phyloP scores from a whole-genome alignment of 495 filamentous ascomycete species.

The Friedmanniomyces simplex region DNA sequence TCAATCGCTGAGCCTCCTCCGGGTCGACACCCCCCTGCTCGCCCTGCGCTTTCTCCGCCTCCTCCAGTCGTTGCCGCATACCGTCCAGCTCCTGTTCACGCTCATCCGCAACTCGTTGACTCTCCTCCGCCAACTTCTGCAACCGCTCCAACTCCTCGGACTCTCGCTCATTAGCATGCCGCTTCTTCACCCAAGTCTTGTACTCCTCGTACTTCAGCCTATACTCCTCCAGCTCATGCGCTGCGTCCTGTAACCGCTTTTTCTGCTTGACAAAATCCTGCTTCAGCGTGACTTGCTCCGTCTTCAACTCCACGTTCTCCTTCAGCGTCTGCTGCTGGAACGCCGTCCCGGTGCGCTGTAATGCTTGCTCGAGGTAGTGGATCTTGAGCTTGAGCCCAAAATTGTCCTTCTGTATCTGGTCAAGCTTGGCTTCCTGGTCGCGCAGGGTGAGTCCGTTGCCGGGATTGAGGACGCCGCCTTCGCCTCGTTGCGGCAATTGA shows the following conservation, averaged over 20 bases:
- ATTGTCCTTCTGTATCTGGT: constrained; percentile 89
- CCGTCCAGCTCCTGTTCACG: constrained; percentile 28
- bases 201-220: constrained; percentile 66
- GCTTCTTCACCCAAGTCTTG: constrained; percentile 64
- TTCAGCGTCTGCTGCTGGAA: constrained; percentile 77
- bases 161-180: constrained; percentile 54
- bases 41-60: constrained; percentile 25
- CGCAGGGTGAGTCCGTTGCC: constrained; percentile 84
- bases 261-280: constrained; percentile 73
- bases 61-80: constrained; percentile 24
- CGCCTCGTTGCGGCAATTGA: constrained; percentile 48
- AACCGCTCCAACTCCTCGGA: constrained; percentile 50
- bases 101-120: constrained; percentile 34
- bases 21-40: constrained; percentile 25
- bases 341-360: constrained; percentile 74
- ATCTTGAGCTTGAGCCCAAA: constrained; percentile 73
- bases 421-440: constrained; percentile 88
- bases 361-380: constrained; percentile 65
- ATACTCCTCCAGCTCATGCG: constrained; percentile 72
- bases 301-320: constrained; percentile 93
- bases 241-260: constrained; percentile 65
- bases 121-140: constrained; percentile 24
- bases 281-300: constrained; percentile 76
- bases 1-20: constrained; percentile 51
- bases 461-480: constrained; percentile 57